Base-by-base conservation (phyloP, 257 asterid species). In the Solanum habrochaites region DNA sequence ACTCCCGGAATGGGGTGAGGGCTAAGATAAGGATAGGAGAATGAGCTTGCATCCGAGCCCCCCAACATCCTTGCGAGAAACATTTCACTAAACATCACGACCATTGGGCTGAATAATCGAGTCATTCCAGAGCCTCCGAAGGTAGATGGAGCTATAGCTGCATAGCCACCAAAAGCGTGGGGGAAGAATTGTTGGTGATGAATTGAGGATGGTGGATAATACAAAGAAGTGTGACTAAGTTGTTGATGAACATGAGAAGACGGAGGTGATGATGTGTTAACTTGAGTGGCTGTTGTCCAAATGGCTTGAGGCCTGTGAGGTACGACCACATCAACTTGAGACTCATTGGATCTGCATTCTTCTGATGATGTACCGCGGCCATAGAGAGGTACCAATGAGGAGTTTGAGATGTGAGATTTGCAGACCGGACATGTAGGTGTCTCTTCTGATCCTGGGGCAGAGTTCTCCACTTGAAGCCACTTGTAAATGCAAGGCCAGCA, bases 401-500 rank as follows among this genome's bases (percentile, higher is more conserved):
- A 47, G 70, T 84, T 82, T 8, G 90, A 89, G 32, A 88, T 83
- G 45, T 82, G 43, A n/a, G 89, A 74, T 83, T 91, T 91, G 86
- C 91, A 91, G 49, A 91, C 90, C 1, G 90, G 93, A 78, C 93
- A 91, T 21, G 74, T 88, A 5, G 89, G 88, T 18, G 43, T 82
- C 72, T 78, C 64, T 6, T 72, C 91, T 58, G 91, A 62, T 4
- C 80, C 86, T 15, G 47, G 60, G 70, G 78, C 39, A 16, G 87
- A 23, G 40, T 32, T 49, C 75, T 81, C 85, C 31, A 83, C 73
- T 31, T 80, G 62, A 25, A 91, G 52, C 93, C 93, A 91, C 47
- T 88, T 82, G 90, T 88, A 96, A 85, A 96, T 95, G 93, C 99
- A 96, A 11, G 98, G 95, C 99, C 99, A 96, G 88, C 99, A 96